Evolutionary conservation across 2,329 filamentous ascomycete species (phyloP).

Genomic region (Orbilia quercus): DNA sequence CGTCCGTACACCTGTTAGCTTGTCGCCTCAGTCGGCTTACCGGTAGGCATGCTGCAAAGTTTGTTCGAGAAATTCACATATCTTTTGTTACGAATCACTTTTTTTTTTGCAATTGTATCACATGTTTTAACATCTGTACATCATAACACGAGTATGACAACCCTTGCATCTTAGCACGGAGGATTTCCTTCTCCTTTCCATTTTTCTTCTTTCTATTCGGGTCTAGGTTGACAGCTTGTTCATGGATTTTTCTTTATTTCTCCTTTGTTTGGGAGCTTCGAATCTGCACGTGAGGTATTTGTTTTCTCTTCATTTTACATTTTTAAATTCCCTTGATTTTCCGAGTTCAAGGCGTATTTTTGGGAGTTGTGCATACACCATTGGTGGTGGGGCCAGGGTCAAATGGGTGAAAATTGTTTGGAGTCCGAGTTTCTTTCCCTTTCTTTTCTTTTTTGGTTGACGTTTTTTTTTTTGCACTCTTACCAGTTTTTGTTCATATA

Average conservation of each 20-base stretch:
- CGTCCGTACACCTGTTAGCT: slow-evolving; percentile 40
- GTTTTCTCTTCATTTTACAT: slow-evolving; percentile 42
- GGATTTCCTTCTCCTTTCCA: slow-evolving; percentile 10
- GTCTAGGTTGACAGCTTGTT: slow-evolving; percentile 14
- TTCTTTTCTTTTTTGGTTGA: slow-evolving; percentile 5
- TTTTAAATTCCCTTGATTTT: slow-evolving; percentile 20
- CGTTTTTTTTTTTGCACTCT: slow-evolving; percentile 25
- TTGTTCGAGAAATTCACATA: slow-evolving; percentile 21
- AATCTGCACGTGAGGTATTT: slow-evolving; percentile 39
- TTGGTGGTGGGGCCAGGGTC: slow-evolving; percentile 20
- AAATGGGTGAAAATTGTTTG: slow-evolving; percentile 30
- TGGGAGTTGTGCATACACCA: slow-evolving; percentile 39
- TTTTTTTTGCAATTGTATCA: slow-evolving; percentile 1
- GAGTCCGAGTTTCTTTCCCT: not conserved
- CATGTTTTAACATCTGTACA: slow-evolving; percentile 26
- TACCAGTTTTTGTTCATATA: slow-evolving; percentile 30
- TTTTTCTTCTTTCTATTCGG: slow-evolving; percentile 15
- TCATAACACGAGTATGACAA: not conserved
- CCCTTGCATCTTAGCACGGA: slow-evolving; percentile 8
- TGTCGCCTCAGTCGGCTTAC: slow-evolving; percentile 41
- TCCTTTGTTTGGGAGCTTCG: slow-evolving; percentile 16
- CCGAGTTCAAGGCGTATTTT: slow-evolving; percentile 59
- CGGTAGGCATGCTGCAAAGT: slow-evolving; percentile 17
- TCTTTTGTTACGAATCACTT: not conserved
- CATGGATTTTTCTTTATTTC: slow-evolving; percentile 15